Evolutionary conservation across 768 basidiomycete genomes (phyloP), one percentile per base, ranked within the genome.

Genomic region (Suillus occidentalis): DNA sequence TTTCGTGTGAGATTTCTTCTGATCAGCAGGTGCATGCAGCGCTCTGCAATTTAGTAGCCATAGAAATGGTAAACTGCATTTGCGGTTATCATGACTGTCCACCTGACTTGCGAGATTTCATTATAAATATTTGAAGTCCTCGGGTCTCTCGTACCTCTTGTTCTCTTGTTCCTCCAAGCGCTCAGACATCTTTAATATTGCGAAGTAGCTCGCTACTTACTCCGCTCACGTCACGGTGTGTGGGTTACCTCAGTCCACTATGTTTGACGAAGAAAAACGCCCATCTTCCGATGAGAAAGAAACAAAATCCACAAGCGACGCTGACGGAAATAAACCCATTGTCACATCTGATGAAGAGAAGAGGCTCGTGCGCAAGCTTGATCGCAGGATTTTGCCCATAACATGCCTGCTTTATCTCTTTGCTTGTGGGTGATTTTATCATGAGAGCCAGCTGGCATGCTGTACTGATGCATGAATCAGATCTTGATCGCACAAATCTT

Each of bases 401-500:
- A 83, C 87, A 3, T 91, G 89, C 71, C 75, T 91, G 40, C 82
- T 92, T 63, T 92, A 92, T 68, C 83, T 92, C 28, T 90, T 87
- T 71, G 89, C 90, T 28, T 92, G 90, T 90, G 64, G 71, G 88
- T 83, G 3, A 55, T 58, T 57, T 37, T 36, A 18, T 2, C 28
- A 28, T 20, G 31, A n/a, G 18, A 13, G 18, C 25, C 25, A n/a
- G n/a, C n/a, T n/a, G n/a, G n/a, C n/a, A 13, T 20, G 10, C 57
- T 40, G 36, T 65, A 52, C n/a, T 61, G n/a, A 28, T 34, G 39
- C n/a, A 8, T n/a, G 22, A 16, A 52, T 42, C 36, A 78, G 76
- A 86, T 72, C 77, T 94, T 65, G 92, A 93, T 71, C 84, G 92
- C 65, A 87, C 86, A 6, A 92, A 93, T 69, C 73, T 92, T 45